Evolutionary conservation across 2,329 filamentous ascomycete genomes (phyloP).

Genomic region (Arthroderma uncinatum): DNA sequence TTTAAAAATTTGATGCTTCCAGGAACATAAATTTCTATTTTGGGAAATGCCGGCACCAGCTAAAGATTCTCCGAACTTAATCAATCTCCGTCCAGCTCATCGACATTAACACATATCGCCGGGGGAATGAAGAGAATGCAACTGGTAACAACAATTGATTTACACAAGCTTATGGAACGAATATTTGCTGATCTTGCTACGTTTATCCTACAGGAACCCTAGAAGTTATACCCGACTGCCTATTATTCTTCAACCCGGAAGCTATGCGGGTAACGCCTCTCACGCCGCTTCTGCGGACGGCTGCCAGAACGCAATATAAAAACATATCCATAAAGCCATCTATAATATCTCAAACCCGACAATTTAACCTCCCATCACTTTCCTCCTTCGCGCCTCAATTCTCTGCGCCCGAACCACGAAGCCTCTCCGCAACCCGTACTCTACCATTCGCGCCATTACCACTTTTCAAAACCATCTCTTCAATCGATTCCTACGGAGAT

Average conservation of each 20-base stretch:
- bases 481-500: conserved; percentile 68
- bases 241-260: background rate
- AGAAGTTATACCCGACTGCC: background rate
- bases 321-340: conserved; percentile 3
- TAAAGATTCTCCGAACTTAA: background rate
- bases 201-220: background rate
- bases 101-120: background rate
- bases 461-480: conserved; percentile 78
- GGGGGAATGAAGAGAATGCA: background rate
- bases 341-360: conserved; percentile 8
- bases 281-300: conserved; percentile 1
- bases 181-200: background rate
- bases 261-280: conserved; percentile 2
- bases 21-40: too few relatives aligned
- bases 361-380: conserved; percentile 14
- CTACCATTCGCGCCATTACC: conserved; percentile 60
- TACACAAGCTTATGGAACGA: background rate
- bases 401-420: conserved; percentile 43
- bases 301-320: background rate
- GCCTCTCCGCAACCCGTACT: conserved; percentile 59
- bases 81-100: too few relatives aligned
- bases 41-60: background rate
- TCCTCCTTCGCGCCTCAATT: conserved; percentile 13
- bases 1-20: too few relatives aligned
- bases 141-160: background rate